These are phyloP conservation scores for Skeletonema menzelii DNA, from an alignment of 108 stramenopile genomes.

Conservation along the genomic window DNA sequence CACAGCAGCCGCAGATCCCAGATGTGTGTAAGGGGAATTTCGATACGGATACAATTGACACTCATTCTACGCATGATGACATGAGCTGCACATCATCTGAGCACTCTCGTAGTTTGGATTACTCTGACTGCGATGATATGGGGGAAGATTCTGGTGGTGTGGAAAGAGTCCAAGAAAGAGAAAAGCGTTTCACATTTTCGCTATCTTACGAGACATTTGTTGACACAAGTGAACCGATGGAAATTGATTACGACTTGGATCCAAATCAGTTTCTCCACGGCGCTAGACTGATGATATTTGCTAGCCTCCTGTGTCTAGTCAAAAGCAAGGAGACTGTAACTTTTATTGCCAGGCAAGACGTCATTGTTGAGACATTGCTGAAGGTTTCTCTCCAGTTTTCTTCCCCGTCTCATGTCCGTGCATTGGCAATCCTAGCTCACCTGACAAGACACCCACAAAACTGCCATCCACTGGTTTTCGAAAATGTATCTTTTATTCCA, in stretches of 20 bases:
- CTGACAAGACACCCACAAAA: constrained; percentile 77
- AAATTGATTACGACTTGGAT: constrained; percentile 60
- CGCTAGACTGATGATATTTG: constrained; percentile 69
- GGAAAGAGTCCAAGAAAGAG: constrained; percentile 3
- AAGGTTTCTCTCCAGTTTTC: constrained; percentile 59
- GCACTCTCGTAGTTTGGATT: background rate
- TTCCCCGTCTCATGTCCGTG: constrained; percentile 65
- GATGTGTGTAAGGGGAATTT: constrained; percentile 4
- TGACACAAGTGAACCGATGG: constrained; percentile 8
- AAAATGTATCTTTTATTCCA: constrained; percentile 51
- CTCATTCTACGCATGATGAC: constrained; percentile 1
- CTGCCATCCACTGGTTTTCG: constrained; percentile 67
- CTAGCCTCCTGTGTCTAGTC: constrained; percentile 60
- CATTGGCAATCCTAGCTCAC: constrained; percentile 65
- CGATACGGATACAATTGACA: background rate
- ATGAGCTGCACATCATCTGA: background rate
- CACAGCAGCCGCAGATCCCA: background rate
- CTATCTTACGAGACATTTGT: background rate
- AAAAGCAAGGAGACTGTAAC: constrained; percentile 77
- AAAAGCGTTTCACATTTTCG: background rate
- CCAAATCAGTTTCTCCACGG: constrained; percentile 58
- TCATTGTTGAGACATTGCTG: constrained; percentile 52
- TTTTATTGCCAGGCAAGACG: constrained; percentile 50
- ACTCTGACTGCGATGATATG: background rate
- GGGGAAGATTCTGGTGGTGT: background rate